phyloP scores from a whole-genome alignment of 2,329 filamentous ascomycete genomes.

The Verticillium zaregamsianum region DNA sequence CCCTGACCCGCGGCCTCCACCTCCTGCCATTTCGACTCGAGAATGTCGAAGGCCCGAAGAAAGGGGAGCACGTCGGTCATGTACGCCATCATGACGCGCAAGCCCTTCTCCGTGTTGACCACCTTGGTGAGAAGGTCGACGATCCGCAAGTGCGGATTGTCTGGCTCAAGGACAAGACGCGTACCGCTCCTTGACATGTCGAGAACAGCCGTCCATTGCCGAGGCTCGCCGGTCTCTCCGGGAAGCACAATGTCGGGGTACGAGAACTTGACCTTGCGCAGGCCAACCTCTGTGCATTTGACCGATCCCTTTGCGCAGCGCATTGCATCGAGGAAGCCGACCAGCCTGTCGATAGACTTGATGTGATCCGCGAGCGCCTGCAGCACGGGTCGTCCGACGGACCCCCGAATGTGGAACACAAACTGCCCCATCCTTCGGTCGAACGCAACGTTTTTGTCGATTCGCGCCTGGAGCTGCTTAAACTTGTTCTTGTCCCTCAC shows the following conservation, averaged over 20 bases:
- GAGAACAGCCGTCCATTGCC: slow-evolving; percentile 50
- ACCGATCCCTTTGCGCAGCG: slow-evolving; percentile 51
- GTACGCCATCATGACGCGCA: slow-evolving; percentile 47
- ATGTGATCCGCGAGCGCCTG: slow-evolving; percentile 56
- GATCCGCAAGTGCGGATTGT: slow-evolving; percentile 65
- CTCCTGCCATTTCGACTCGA: slow-evolving; percentile 52
- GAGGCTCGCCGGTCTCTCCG: slow-evolving; percentile 11
- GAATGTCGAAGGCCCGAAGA: slow-evolving; percentile 54
- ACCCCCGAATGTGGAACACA: slow-evolving; percentile 53
- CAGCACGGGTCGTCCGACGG: slow-evolving; percentile 56
- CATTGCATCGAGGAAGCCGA: slow-evolving; percentile 65
- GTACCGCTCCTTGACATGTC: slow-evolving; percentile 38
- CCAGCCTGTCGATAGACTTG: slow-evolving; percentile 64
- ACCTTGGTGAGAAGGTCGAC: slow-evolving; percentile 53
- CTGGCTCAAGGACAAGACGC: slow-evolving; percentile 40
- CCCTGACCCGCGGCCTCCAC: slow-evolving; percentile 38
- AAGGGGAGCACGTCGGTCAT: slow-evolving; percentile 61
- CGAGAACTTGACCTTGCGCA: slow-evolving; percentile 63
- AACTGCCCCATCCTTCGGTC: slow-evolving; percentile 57
- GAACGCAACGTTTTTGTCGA: slow-evolving; percentile 61
- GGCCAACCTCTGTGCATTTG: slow-evolving; percentile 52
- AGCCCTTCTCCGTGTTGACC: slow-evolving; percentile 52
- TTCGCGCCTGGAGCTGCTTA: slow-evolving; percentile 45
- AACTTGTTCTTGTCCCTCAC: slow-evolving; percentile 52
- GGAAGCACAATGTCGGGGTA: slow-evolving; percentile 44